Base-by-base conservation (phyloP, 352 stramenopile species). In the Pythium dissimile region DNA sequence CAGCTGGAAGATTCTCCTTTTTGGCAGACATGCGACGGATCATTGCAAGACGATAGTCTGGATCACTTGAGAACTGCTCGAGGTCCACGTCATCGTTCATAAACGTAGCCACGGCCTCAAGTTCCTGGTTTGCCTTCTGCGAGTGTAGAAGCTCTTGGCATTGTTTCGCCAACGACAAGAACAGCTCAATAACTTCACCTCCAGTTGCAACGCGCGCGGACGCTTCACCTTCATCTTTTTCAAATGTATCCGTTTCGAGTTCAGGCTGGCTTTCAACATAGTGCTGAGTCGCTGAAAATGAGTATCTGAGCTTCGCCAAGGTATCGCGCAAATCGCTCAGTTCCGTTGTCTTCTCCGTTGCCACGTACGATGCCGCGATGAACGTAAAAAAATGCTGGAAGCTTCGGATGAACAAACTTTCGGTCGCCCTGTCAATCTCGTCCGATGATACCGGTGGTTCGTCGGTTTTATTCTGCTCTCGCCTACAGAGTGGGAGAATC, bases 31-130 rank as follows among this genome's bases (percentile, higher is more conserved):
- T 63, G n/a, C 58, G 8, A 28, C 80, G 44, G 24, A 92, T 80
- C 42, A 64, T 76, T 10, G 63, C 48, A 3, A 69, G 62, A 2
- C 80, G 77, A 42, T 92, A 92, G 21, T 54, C 59, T 12, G 65
- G 28, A 43, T 92, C 76, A 9, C 48, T 37, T 3, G 67, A 67
- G 42, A 92, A 92, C 5, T 64, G 69, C 26, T 81, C 67, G 15
- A 84, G 53, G 54, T 92, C 75, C 18, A 92, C 52, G 10, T 85
- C 61, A 0, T 70, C 68, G 52, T 83, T 78, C 41, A 92, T 77
- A 15, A 89, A 86, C 8, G 69, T 48, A 48, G 62, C 84, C 53
- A 92, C 76, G 30, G 77, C 67, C 30, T 89, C 77, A 37, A 89
- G 46, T 41, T 89, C 79, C 41, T 89, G 68, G 0, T 51, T 74